phyloP scores from a whole-genome alignment of 83 land plant genomes.

The Isoetes engelmannii region DNA sequence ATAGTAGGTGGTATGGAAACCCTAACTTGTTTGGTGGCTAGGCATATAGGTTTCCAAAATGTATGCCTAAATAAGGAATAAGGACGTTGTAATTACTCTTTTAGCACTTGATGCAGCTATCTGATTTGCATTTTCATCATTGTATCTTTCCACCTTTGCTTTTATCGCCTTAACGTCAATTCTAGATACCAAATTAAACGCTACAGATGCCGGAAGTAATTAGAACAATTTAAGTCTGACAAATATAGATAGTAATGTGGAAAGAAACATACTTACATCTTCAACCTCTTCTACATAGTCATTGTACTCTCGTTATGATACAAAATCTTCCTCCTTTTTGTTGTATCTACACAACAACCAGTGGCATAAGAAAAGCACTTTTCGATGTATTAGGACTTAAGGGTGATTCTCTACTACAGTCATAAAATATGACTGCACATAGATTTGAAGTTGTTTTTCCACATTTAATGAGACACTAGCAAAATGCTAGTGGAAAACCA shows the following conservation, averaged over 20 bases:
- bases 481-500: no score
- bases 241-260: background rate
- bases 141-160: slow-evolving; percentile 57
- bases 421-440: no score
- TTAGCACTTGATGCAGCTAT: slow-evolving; percentile 65
- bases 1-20: no score
- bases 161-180: slow-evolving; percentile 60
- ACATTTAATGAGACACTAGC: no score
- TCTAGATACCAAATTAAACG: slow-evolving; percentile 61
- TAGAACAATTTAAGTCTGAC: background rate
- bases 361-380: background rate
- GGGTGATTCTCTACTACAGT: no score
- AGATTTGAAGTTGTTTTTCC: no score
- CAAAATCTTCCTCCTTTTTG: slow-evolving; percentile 84
- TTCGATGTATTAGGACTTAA: slow-evolving; percentile 9
- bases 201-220: slow-evolving; percentile 18
- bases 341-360: slow-evolving; percentile 48
- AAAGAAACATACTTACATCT: slow-evolving; percentile 49
- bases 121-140: slow-evolving; percentile 81
- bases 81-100: slow-evolving; percentile 35
- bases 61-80: no score
- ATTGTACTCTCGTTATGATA: slow-evolving; percentile 70
- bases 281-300: slow-evolving; percentile 94
- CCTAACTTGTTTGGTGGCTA: no score
- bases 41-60: no score